These are phyloP conservation scores for Phoma herbarum DNA, from an alignment of 2,329 filamentous ascomycete genomes.

Conservation along the genomic window DNA sequence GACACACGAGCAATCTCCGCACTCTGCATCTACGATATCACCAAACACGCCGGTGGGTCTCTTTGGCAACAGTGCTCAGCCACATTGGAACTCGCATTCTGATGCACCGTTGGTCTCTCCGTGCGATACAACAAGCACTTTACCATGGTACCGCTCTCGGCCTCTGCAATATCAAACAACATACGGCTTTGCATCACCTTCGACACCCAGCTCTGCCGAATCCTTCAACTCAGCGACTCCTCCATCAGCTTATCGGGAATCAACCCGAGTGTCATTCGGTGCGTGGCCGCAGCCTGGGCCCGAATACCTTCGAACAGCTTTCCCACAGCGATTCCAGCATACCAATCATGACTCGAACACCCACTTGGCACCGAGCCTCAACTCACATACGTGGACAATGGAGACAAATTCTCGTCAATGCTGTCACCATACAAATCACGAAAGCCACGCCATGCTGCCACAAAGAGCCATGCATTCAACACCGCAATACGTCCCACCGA, in stretches of 20 bases:
- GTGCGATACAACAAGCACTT: not conserved
- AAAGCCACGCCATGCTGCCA: not conserved
- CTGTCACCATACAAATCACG: not conserved
- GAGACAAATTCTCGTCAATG: not conserved
- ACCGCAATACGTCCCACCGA: not conserved
- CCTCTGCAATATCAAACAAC: not conserved
- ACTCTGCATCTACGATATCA: conserved; percentile 11
- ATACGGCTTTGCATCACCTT: not conserved
- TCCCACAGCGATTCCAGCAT: not conserved
- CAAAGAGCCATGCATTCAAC: not conserved
- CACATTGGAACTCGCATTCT: not conserved
- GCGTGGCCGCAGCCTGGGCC: not conserved
- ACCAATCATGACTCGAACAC: not conserved
- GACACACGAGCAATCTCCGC: conserved; percentile 2
- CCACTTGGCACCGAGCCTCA: not conserved
- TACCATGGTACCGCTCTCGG: not conserved
- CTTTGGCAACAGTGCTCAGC: not conserved
- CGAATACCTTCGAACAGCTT: not conserved
- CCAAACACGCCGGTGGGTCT: conserved; percentile 10
- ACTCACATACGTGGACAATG: not conserved
- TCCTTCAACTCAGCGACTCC: not conserved
- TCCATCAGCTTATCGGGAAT: not conserved
- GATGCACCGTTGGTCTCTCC: not conserved
- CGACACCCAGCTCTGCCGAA: not conserved
- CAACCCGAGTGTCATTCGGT: not conserved